These are phyloP conservation scores for Penicillium psychrofluorescens DNA, from an alignment of 495 filamentous ascomycete genomes.

Conservation along the genomic window DNA sequence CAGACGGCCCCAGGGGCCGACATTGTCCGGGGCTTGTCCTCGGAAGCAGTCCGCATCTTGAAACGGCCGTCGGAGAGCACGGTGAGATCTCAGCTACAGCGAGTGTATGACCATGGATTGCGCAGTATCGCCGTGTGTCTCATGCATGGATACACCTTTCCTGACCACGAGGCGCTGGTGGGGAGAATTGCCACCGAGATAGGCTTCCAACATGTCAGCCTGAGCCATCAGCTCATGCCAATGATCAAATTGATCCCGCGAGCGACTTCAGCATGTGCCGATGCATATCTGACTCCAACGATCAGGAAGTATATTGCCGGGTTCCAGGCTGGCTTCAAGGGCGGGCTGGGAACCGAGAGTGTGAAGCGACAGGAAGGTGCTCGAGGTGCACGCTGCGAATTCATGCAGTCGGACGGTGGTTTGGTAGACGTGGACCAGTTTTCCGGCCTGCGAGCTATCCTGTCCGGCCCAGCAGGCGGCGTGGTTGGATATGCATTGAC, in stretches of 20 bases:
- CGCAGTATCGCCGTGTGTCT: conserved; percentile 39
- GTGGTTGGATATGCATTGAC: conserved; percentile 88
- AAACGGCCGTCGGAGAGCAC: conserved; percentile 11
- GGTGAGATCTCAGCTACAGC: conserved; percentile 26
- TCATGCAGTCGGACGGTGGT: conserved; percentile 45
- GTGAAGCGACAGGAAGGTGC: conserved; percentile 11
- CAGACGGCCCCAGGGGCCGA: conserved; percentile 1
- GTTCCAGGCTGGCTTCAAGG: conserved; percentile 61
- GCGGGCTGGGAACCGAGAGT: conserved; percentile 21
- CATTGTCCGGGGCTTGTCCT: conserved; percentile 16
- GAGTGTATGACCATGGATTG: conserved; percentile 28
- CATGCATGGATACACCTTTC: conserved; percentile 42
- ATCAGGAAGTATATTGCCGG: conserved; percentile 84
- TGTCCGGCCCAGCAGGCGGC: conserved; percentile 53
- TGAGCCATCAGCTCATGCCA: conserved; percentile 56
- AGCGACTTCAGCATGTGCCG: conserved; percentile 80
- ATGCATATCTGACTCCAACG: conserved; percentile 86
- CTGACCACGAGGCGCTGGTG: conserved; percentile 29
- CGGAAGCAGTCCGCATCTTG: conserved; percentile 37
- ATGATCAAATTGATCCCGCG: conserved; percentile 66
- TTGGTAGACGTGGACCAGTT: conserved; percentile 41
- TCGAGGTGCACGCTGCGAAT: conserved; percentile 43
- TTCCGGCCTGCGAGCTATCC: conserved; percentile 42
- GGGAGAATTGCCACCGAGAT: conserved; percentile 20
- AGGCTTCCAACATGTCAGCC: conserved; percentile 45